Evolutionary conservation across 192 early-diverging fungal species (phyloP).

Genomic region (Chytriomyces hyalinus): DNA sequence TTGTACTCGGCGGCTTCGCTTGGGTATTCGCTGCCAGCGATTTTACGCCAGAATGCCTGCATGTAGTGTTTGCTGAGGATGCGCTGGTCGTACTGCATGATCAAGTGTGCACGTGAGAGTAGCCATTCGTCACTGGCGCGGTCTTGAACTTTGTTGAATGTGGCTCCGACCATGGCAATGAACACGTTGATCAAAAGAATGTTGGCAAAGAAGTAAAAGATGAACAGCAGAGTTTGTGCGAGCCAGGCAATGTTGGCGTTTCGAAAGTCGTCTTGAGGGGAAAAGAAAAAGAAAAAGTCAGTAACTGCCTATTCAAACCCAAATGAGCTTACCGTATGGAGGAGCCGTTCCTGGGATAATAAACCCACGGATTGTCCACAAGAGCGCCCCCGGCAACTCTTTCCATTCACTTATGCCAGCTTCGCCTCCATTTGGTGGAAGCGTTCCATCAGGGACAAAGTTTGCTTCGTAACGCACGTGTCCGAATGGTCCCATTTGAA

Average conservation of each 20-base stretch:
- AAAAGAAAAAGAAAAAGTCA: background rate
- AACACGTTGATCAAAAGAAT: conserved; percentile 28
- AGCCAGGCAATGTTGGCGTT: background rate
- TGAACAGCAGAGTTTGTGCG: background rate
- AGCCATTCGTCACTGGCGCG: conserved; percentile 13
- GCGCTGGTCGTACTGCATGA: conserved; percentile 24
- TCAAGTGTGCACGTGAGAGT: conserved; percentile 22
- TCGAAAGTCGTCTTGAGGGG: conserved; percentile 9
- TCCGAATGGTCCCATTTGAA: conserved; percentile 26
- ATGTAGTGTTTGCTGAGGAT: conserved; percentile 12
- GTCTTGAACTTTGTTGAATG: conserved; percentile 1
- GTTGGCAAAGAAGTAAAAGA: conserved; percentile 15
- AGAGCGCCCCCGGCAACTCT: background rate
- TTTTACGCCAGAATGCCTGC: background rate
- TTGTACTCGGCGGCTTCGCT: background rate
- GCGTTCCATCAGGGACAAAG: background rate
- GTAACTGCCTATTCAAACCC: background rate
- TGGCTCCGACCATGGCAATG: conserved; percentile 20
- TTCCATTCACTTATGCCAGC: conserved; percentile 14
- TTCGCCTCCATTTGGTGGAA: background rate
- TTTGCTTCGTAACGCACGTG: background rate
- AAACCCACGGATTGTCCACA: conserved; percentile 13
- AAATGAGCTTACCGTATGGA: background rate
- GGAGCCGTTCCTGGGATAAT: conserved; percentile 3
- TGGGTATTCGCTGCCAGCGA: background rate